Conservation (phyloP, 1,284 basidiomycete species). For the Trametes hirsuta region DNA sequence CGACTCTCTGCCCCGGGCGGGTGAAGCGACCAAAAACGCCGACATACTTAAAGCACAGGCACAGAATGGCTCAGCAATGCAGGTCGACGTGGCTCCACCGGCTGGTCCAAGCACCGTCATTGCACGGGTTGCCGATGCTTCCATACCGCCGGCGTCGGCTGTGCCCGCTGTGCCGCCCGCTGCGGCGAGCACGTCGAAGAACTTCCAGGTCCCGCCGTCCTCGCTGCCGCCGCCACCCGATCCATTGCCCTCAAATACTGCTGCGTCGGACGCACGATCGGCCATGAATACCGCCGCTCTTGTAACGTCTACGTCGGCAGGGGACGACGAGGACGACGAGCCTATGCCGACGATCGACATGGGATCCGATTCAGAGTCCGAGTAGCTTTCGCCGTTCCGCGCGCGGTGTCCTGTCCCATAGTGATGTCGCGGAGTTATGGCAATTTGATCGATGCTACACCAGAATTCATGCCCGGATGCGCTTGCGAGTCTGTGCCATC, state of each 20-base stretch:
- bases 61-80: slow-evolving; percentile 6
- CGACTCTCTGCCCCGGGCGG: not conserved
- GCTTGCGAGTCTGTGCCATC: slow-evolving; percentile 32
- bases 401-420: not conserved
- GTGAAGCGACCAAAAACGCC: slow-evolving; percentile 5
- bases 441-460: slow-evolving; percentile 1
- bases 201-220: not conserved
- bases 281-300: slow-evolving; percentile 8
- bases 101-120: not conserved
- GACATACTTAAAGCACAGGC: slow-evolving; percentile 1
- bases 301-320: slow-evolving; percentile 23
- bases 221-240: slow-evolving; percentile 20
- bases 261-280: slow-evolving; percentile 11
- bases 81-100: slow-evolving; percentile 16
- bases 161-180: not conserved
- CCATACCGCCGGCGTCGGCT: not conserved
- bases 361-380: slow-evolving; percentile 50
- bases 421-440: not conserved
- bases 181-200: not conserved
- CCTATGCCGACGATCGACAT: slow-evolving; percentile 57
- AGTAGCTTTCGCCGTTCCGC: slow-evolving; percentile 9
- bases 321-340: slow-evolving; percentile 54
- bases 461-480: slow-evolving; percentile 25
- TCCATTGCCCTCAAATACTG: slow-evolving; percentile 18
- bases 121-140: not conserved